Base-by-base conservation (phyloP, 169 alveolate species). In the Eimeria sp. region DNA sequence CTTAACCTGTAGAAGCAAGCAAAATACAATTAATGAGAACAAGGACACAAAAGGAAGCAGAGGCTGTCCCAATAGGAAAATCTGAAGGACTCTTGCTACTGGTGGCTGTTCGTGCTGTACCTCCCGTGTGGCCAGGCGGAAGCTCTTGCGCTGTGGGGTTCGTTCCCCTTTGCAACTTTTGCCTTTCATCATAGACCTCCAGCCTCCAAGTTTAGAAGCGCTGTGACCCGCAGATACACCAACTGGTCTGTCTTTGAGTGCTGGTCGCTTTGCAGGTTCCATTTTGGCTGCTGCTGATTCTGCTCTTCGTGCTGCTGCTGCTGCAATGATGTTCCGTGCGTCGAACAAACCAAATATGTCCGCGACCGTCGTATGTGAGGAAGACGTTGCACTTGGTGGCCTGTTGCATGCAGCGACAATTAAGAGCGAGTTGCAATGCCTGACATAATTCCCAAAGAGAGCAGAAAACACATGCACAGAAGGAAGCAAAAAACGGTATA, bases 261-360 rank as follows among this genome's bases (percentile, higher is more conserved):
- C 80, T 70, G 25, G 13, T 65, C 20, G 10, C 25, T 65, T 27
- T n/a, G 18, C 45, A 65, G 9, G 27, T 70, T 22, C n/a, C 9
- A 10, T 4, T 1, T 4, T 4, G 80, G 45, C 76, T 70, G 51
- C 51, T 70, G 80, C 51, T 70, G 51, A 22, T 70, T 18, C 51
- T 70, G 80, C 80, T 70, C n/a, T 34, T 34, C n/a, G 25, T 70
- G 80, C 80, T 70, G 80, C 80, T 70, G 80, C 47, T 70, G 80
- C 80, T 30, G 51, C 80, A 2, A 30, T 34, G 27, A 70, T 70
- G 16, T 30, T 30, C 34, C 80, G 80, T 4, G 80, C 80, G 11
- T 30, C 80, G 22, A 70, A 70, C 9, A 51, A 70, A 4, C n/a
- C 16, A 70, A 70, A 70, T 34, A 70, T 27, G 13, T 70, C 80